Evolutionary conservation across 2,329 filamentous ascomycete species (phyloP).

Genomic region (Fusarium citri): DNA sequence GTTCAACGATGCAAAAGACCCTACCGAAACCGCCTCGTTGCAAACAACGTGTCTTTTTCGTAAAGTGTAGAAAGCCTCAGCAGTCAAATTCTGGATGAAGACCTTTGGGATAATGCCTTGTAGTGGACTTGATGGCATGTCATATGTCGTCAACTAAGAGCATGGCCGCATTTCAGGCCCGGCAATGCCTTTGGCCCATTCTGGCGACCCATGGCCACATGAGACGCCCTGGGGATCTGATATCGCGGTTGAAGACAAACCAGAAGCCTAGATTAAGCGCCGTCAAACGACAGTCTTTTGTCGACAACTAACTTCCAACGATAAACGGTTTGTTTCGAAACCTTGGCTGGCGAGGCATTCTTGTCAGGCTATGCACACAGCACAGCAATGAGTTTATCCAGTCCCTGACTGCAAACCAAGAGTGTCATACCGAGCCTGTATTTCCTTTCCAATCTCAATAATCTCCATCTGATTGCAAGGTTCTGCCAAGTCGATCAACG

Average conservation of each 20-base stretch:
- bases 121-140: not conserved
- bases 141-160: slow-evolving; percentile 5
- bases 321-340: not conserved
- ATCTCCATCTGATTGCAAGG: slow-evolving; percentile 10
- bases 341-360: slow-evolving; percentile 24
- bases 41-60: not conserved
- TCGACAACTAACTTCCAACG: not conserved
- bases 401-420: not conserved
- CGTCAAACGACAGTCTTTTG: slow-evolving; percentile 17
- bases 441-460: slow-evolving; percentile 2
- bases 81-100: not conserved
- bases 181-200: slow-evolving; percentile 18
- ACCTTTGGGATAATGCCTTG: slow-evolving; percentile 15
- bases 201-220: slow-evolving; percentile 16
- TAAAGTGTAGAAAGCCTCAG: not conserved
- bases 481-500: not conserved
- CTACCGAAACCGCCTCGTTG: slow-evolving; percentile 1
- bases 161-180: slow-evolving; percentile 14
- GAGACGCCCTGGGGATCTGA: slow-evolving; percentile 12
- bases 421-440: slow-evolving; percentile 1
- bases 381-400: not conserved
- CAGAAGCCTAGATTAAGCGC: slow-evolving; percentile 41
- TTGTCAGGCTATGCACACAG: slow-evolving; percentile 3
- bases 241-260: slow-evolving; percentile 43
- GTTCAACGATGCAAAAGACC: not conserved